These are phyloP conservation scores for Lablab purpureus DNA, from an alignment of 306 rosid genomes.

Conservation along the genomic window DNA sequence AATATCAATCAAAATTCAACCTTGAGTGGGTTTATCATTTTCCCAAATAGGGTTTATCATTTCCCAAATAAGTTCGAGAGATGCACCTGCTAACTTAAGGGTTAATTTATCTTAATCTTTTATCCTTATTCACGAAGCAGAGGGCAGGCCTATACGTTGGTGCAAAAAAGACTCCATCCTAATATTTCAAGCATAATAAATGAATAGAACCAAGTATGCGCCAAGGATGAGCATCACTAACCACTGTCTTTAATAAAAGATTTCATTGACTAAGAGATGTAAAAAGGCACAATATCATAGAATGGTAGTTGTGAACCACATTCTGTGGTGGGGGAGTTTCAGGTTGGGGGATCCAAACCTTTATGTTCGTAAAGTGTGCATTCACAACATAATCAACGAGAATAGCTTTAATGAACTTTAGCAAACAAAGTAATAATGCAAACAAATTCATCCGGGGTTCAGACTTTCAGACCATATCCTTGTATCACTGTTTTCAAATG, in stretches of 20 bases:
- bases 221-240: constrained; percentile 12
- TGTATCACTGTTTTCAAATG: constrained; percentile 30
- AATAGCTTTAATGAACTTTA: constrained; percentile 14
- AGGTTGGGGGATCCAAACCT: constrained; percentile 22
- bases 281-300: constrained; percentile 11
- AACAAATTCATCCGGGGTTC: constrained; percentile 29
- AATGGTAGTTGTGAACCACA: constrained; percentile 9
- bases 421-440: constrained; percentile 29
- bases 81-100: constrained; percentile 26
- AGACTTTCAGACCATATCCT: constrained; percentile 8
- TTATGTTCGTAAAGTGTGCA: constrained; percentile 26
- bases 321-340: constrained; percentile 17
- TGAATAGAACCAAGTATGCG: not conserved
- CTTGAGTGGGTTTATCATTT: constrained; percentile 1
- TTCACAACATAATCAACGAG: constrained; percentile 16
- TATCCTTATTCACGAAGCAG: constrained; percentile 9
- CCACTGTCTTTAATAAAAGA: constrained; percentile 17
- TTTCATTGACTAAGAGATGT: constrained; percentile 8
- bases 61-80: not conserved
- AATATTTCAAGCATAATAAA: constrained; percentile 18
- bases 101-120: not conserved
- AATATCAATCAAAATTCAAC: not conserved
- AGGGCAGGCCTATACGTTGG: constrained; percentile 2
- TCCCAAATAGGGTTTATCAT: not conserved
- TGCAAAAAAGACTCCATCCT: constrained; percentile 23